Evolutionary conservation across 495 filamentous ascomycete genomes (phyloP).

Genomic region (Diplogelasinospora grovesii): DNA sequence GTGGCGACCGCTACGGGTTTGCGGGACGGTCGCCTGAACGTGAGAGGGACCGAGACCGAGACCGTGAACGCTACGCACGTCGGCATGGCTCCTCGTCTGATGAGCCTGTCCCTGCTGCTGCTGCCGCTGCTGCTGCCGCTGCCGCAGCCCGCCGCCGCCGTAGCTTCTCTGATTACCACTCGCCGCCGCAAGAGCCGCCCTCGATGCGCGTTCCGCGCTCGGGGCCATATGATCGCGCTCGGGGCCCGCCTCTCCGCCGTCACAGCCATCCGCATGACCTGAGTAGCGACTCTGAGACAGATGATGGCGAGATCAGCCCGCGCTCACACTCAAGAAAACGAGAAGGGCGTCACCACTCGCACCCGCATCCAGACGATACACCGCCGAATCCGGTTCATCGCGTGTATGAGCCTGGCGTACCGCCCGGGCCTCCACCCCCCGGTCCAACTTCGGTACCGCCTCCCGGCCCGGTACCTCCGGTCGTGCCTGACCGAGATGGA

Average conservation of each 20-base stretch:
- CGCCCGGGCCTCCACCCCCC: constrained; percentile 8
- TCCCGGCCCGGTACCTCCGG: constrained; percentile 7
- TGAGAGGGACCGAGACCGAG: constrained; percentile 19
- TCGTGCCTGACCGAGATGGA: neutral
- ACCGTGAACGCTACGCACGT: constrained; percentile 14
- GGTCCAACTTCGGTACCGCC: constrained; percentile 8
- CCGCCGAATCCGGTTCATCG: constrained; percentile 18
- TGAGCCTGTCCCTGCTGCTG: no score
- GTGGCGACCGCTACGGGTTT: constrained; percentile 2
- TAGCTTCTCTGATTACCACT: constrained; percentile 21
- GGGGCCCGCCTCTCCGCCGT: constrained; percentile 11
- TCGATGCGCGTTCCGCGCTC: constrained; percentile 15
- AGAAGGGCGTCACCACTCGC: neutral
- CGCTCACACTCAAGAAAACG: no score
- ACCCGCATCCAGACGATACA: constrained; percentile 16
- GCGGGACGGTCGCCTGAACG: constrained; percentile 19
- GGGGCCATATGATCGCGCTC: constrained; percentile 13
- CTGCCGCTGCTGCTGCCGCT: no score
- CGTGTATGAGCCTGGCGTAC: constrained; percentile 6
- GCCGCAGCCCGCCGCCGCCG: constrained; percentile 20
- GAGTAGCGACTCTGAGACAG: constrained; percentile 17
- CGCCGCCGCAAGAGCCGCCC: constrained; percentile 14
- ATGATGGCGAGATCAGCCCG: constrained; percentile 12
- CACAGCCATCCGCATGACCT: constrained; percentile 21
- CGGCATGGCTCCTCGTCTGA: constrained; percentile 20